phyloP scores from a whole-genome alignment of 2,329 filamentous ascomycete species.

The Golovinomyces cichoracearum region DNA sequence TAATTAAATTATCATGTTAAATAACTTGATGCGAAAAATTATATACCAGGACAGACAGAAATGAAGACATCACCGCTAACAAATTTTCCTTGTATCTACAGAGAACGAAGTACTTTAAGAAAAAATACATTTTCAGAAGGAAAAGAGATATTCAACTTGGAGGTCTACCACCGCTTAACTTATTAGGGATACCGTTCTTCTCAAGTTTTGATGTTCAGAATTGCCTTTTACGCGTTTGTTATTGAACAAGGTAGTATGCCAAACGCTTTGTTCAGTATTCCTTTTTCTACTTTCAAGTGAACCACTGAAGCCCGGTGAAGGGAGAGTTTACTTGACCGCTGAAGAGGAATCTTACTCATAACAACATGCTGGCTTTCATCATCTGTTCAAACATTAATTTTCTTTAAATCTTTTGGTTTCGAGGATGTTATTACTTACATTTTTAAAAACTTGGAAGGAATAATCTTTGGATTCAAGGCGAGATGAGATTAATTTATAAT shows the following conservation, averaged over 20 bases:
- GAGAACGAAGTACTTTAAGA: no score
- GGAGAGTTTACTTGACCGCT: conserved; percentile 55
- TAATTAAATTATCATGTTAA: no score
- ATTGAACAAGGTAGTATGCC: conserved; percentile 95
- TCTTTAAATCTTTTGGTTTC: background rate
- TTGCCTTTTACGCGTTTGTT: conserved; percentile 94
- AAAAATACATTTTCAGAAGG: no score
- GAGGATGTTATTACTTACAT: conserved; percentile 37
- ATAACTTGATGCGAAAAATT: no score
- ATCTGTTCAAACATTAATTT: conserved; percentile 33
- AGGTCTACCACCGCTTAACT: no score
- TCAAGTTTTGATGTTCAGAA: conserved; percentile 54
- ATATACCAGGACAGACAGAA: no score
- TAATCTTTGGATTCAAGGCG: background rate
- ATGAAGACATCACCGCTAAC: no score
- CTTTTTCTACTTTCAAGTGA: conserved; percentile 35
- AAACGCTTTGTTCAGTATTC: conserved; percentile 94
- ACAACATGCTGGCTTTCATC: conserved; percentile 98
- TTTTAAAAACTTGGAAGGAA: conserved; percentile 99
- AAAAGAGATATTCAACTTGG: no score
- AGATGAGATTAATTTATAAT: background rate
- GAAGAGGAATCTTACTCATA: conserved; percentile 53
- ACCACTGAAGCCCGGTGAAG: conserved; percentile 74
- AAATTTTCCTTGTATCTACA: no score
- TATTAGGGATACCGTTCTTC: conserved; percentile 19